Evolutionary conservation across 768 basidiomycete species (phyloP).

Genomic region (Antrodiella citrinella): DNA sequence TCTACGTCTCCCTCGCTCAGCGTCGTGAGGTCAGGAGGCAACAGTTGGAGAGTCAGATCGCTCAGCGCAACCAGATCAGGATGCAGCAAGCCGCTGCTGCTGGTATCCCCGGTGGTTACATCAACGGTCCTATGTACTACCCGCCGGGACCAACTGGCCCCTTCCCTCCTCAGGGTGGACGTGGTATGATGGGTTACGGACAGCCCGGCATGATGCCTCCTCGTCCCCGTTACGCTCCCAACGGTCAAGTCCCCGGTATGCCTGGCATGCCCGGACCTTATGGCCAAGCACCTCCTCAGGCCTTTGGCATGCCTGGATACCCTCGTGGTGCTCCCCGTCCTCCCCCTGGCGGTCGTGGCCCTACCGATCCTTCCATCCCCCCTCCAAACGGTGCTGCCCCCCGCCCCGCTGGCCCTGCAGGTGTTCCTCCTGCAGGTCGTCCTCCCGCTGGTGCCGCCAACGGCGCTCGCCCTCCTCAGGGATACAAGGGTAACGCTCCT

Average conservation of each 20-base stretch:
- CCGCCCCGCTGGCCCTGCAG: slow-evolving; percentile 51
- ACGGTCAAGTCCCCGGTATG: slow-evolving; percentile 69
- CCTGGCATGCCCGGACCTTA: slow-evolving; percentile 73
- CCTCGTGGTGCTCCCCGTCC: slow-evolving; percentile 58
- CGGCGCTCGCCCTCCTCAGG: slow-evolving; percentile 27
- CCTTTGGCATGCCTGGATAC: slow-evolving; percentile 65
- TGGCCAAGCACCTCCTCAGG: slow-evolving; percentile 67
- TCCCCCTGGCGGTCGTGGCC: slow-evolving; percentile 63
- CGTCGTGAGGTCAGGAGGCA: slow-evolving; percentile 97
- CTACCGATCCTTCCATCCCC: slow-evolving; percentile 49
- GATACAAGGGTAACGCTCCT: slow-evolving; percentile 29
- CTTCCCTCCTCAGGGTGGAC: slow-evolving; percentile 73
- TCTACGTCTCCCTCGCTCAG: slow-evolving; percentile 98
- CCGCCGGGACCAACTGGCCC: slow-evolving; percentile 64
- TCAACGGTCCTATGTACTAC: slow-evolving; percentile 84
- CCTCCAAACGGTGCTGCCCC: slow-evolving; percentile 41
- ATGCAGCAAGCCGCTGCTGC: slow-evolving; percentile 93
- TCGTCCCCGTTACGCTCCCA: slow-evolving; percentile 75
- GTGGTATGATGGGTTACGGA: slow-evolving; percentile 71
- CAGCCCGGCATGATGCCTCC: slow-evolving; percentile 85
- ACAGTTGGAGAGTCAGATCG: slow-evolving; percentile 97
- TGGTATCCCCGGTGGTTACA: slow-evolving; percentile 74
- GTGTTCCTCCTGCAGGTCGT: slow-evolving; percentile 38
- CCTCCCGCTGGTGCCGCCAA: slow-evolving; percentile 35
- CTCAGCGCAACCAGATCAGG: slow-evolving; percentile 94